Evolutionary conservation across 495 filamentous ascomycete species (phyloP).

Genomic region (Haplographium delicatum): DNA sequence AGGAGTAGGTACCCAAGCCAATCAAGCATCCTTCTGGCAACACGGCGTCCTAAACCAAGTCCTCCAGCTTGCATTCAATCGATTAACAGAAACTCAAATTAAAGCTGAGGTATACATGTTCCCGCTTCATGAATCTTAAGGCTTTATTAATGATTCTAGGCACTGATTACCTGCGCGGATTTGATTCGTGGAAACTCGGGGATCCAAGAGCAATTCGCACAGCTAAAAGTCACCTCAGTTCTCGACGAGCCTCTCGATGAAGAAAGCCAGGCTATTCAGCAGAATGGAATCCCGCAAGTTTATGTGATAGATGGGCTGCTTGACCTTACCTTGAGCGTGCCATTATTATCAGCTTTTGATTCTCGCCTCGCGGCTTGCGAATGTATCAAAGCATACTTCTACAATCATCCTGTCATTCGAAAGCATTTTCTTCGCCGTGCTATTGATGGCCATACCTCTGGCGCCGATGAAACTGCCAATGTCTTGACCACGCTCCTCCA

Average conservation of each 20-base stretch:
- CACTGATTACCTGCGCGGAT: constrained; percentile 79
- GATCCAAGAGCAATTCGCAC: constrained; percentile 84
- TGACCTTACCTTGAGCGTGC: constrained; percentile 71
- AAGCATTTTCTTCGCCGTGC: constrained; percentile 82
- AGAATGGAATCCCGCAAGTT: constrained; percentile 53
- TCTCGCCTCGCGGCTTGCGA: constrained; percentile 78
- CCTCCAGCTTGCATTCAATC: constrained; percentile 78
- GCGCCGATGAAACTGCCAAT: constrained; percentile 83
- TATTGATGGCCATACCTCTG: constrained; percentile 77
- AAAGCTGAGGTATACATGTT: constrained; percentile 63
- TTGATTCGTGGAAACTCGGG: constrained; percentile 75
- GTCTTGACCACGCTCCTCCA: constrained; percentile 75
- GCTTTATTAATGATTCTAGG: constrained; percentile 40
- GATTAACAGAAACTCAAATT: constrained; percentile 65
- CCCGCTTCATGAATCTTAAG: not conserved
- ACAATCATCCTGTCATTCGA: constrained; percentile 69
- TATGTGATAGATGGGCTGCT: constrained; percentile 95
- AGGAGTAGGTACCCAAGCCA: constrained; percentile 71
- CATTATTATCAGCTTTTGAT: constrained; percentile 63
- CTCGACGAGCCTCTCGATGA: constrained; percentile 38
- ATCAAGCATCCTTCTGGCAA: constrained; percentile 82
- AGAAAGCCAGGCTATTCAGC: constrained; percentile 38
- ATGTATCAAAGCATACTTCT: constrained; percentile 90
- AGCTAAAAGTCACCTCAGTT: constrained; percentile 63
- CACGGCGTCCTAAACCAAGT: constrained; percentile 77